phyloP scores from a whole-genome alignment of 2,329 filamentous ascomycete genomes.

The Fusarium xyrophilum region DNA sequence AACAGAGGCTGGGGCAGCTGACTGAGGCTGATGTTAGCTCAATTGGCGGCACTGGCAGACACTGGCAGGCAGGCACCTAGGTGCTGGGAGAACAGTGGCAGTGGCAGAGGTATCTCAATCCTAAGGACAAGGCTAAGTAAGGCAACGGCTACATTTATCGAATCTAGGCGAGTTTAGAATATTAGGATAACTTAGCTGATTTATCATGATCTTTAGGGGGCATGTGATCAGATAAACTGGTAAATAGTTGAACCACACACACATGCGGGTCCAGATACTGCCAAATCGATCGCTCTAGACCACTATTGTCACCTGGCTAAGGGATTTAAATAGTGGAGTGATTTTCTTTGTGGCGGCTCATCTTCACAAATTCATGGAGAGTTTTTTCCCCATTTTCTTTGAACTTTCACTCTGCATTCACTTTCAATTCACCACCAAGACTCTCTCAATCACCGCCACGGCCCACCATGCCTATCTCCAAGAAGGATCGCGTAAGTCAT shows the following conservation, averaged over 20 bases:
- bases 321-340: conserved; percentile 1
- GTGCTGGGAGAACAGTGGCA: background rate
- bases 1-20: background rate
- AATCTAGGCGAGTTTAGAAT: too few species aligned
- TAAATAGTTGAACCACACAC: background rate
- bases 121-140: too few species aligned
- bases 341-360: background rate
- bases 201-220: background rate
- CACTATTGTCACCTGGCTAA: conserved; percentile 3
- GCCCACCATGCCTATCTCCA: conserved; percentile 44
- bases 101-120: too few species aligned
- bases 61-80: background rate
- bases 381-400: conserved; percentile 29
- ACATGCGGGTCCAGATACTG: background rate
- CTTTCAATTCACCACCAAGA: background rate
- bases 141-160: too few species aligned
- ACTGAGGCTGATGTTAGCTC: background rate
- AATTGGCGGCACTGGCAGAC: background rate
- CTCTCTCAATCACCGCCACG: background rate
- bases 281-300: conserved; percentile 5
- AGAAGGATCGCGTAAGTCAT: conserved; percentile 38
- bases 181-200: background rate
- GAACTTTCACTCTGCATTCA: background rate
- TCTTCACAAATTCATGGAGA: conserved; percentile 3
- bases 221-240: background rate